A percentile compares a stretch with the other conserved stretches of the same genome.
phyloP scores from a whole-genome alignment of 805 yeast genomes.

The Myxozyma geophila region DNA sequence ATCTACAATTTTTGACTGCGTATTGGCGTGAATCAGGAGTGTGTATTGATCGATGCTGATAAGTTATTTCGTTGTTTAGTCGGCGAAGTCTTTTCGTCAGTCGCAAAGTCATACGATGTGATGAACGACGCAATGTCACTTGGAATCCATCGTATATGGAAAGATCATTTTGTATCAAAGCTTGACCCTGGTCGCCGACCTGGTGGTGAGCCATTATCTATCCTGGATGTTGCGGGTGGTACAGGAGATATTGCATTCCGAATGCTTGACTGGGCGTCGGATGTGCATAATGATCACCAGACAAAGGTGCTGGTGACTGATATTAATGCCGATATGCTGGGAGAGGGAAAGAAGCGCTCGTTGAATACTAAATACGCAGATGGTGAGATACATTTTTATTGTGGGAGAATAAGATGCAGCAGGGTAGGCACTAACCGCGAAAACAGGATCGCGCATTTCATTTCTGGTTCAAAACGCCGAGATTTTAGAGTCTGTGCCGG shows the following conservation, averaged over 20 bases:
- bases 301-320: slow-evolving; percentile 91
- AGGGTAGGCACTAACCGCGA: slow-evolving; percentile 38
- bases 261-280: slow-evolving; percentile 85
- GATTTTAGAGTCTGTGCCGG: slow-evolving; percentile 77
- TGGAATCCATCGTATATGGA: slow-evolving; percentile 96
- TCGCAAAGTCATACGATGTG: slow-evolving; percentile 89
- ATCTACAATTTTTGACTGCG: background rate
- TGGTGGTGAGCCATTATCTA: slow-evolving; percentile 78
- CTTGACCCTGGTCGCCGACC: slow-evolving; percentile 94
- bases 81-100: slow-evolving; percentile 88
- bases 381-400: slow-evolving; percentile 48
- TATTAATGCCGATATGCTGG: slow-evolving; percentile 94
- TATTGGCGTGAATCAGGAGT: background rate
- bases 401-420: slow-evolving; percentile 29
- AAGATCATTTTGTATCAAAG: slow-evolving; percentile 81
- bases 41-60: background rate
- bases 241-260: slow-evolving; percentile 99
- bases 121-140: slow-evolving; percentile 99
- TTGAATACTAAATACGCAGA: slow-evolving; percentile 61
- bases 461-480: slow-evolving; percentile 95
- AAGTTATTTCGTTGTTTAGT: slow-evolving; percentile 42
- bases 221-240: slow-evolving; percentile 98
- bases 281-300: slow-evolving; percentile 70
- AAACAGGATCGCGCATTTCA: slow-evolving; percentile 57
- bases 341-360: slow-evolving; percentile 85